Conservation (phyloP, 495 filamentous ascomycete genomes). For the Cladorrhinum samala region DNA sequence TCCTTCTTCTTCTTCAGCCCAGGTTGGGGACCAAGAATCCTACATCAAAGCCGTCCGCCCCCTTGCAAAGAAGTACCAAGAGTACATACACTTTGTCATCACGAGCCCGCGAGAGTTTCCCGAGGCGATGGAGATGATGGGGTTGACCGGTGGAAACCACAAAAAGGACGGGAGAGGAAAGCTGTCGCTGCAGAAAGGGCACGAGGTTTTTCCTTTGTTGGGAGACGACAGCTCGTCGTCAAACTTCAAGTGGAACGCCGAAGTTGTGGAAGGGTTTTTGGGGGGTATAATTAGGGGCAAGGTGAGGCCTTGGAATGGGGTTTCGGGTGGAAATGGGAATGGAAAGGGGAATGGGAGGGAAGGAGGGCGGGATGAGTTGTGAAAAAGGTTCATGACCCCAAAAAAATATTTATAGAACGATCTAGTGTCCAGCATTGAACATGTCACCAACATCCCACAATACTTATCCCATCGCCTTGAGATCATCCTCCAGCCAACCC, state of each 20-base stretch:
- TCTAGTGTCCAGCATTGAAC: no score
- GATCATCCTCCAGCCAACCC: not conserved
- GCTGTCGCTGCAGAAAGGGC: conserved; percentile 39
- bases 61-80: conserved; percentile 42
- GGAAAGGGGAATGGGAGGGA: no score
- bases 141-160: conserved; percentile 14
- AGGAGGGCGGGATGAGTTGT: no score
- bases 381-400: no score
- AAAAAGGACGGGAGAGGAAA: conserved; percentile 15
- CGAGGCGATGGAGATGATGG: conserved; percentile 37
- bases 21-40: conserved; percentile 24
- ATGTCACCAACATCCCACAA: no score
- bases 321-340: no score
- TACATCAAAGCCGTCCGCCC: conserved; percentile 32
- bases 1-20: conserved; percentile 7
- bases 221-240: conserved; percentile 18
- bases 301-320: conserved; percentile 29
- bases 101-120: conserved; percentile 42
- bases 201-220: conserved; percentile 38
- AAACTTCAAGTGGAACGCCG: conserved; percentile 28
- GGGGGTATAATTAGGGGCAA: conserved; percentile 39
- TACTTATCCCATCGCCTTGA: not conserved
- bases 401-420: no score
- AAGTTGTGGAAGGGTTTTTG: conserved; percentile 36
- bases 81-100: conserved; percentile 43